phyloP scores from a whole-genome alignment of 495 filamentous ascomycete genomes.

The Xylaria acuta region DNA sequence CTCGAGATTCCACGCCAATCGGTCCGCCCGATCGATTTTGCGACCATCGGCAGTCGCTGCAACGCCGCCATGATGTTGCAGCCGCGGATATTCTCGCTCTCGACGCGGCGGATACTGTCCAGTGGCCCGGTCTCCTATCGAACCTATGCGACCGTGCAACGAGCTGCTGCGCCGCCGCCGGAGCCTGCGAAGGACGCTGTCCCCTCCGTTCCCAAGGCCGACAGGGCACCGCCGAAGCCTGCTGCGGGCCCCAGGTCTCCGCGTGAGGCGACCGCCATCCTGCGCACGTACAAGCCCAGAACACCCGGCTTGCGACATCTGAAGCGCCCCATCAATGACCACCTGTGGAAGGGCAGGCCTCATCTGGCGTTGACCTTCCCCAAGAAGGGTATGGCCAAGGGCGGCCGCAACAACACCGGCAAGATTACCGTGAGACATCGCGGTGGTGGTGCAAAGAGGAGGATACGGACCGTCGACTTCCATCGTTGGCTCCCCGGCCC shows the following conservation, averaged over 20 bases:
- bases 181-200: conserved; percentile 45
- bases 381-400: conserved; percentile 89
- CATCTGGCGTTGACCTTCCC: conserved; percentile 82
- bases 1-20: conserved; percentile 12
- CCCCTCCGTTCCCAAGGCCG: conserved; percentile 42
- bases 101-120: conserved; percentile 50
- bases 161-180: conserved; percentile 46
- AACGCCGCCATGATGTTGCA: conserved; percentile 64
- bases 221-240: conserved; percentile 36
- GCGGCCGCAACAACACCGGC: conserved; percentile 89
- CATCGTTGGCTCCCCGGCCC: conserved; percentile 73
- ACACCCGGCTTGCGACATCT: conserved; percentile 95
- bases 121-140: conserved; percentile 56
- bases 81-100: conserved; percentile 63
- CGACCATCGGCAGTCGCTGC: conserved; percentile 25
- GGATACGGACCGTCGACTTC: conserved; percentile 92
- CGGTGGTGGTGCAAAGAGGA: conserved; percentile 87
- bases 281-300: conserved; percentile 91
- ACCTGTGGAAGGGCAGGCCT: conserved; percentile 92
- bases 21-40: no score
- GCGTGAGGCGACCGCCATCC: conserved; percentile 49
- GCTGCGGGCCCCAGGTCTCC: conserved; percentile 31
- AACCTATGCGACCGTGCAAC: conserved; percentile 61
- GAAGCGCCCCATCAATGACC: conserved; percentile 89
- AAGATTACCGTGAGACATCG: conserved; percentile 86